Conservation (phyloP, 1,284 basidiomycete genomes). For the Sanghuangporus baumii region DNA sequence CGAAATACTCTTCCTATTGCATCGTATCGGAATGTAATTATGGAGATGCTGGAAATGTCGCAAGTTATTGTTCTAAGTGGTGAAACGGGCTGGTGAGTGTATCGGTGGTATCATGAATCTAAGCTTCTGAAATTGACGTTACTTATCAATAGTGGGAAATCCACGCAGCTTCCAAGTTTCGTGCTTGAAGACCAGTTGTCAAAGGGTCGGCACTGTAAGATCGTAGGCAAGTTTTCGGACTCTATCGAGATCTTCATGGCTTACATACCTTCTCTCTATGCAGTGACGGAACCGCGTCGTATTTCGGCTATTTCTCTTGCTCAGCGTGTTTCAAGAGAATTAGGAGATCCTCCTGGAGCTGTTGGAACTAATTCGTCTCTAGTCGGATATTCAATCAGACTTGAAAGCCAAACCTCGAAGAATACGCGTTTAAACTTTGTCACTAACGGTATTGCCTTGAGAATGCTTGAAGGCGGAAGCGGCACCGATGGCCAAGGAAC, state of each 20-base stretch:
- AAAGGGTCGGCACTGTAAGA: conserved; percentile 81
- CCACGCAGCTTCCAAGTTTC: conserved; percentile 94
- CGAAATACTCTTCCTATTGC: conserved; percentile 87
- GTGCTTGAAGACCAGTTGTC: conserved; percentile 89
- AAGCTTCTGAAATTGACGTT: background rate
- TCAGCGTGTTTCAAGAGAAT: conserved; percentile 89
- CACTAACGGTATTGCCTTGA: conserved; percentile 93
- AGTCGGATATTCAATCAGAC: conserved; percentile 92
- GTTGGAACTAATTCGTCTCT: conserved; percentile 79
- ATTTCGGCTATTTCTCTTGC: conserved; percentile 98
- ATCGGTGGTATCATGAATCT: background rate
- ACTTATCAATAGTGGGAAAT: conserved; percentile 75
- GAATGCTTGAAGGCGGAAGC: conserved; percentile 88
- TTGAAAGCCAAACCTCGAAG: conserved; percentile 83
- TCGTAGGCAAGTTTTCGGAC: conserved; percentile 40
- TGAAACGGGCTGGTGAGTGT: conserved; percentile 87
- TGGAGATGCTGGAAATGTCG: conserved; percentile 66
- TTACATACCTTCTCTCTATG: background rate
- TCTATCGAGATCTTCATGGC: background rate
- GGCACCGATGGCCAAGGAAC: conserved; percentile 61
- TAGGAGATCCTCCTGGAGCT: conserved; percentile 82
- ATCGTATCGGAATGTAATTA: conserved; percentile 72
- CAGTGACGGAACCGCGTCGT: conserved; percentile 90
- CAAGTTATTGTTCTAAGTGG: conserved; percentile 94
- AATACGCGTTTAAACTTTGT: conserved; percentile 83